A percentile compares a stretch with the other conserved stretches of the same genome.
phyloP scores from a whole-genome alignment of 805 yeast genomes.

The Yarrowia sp. region DNA sequence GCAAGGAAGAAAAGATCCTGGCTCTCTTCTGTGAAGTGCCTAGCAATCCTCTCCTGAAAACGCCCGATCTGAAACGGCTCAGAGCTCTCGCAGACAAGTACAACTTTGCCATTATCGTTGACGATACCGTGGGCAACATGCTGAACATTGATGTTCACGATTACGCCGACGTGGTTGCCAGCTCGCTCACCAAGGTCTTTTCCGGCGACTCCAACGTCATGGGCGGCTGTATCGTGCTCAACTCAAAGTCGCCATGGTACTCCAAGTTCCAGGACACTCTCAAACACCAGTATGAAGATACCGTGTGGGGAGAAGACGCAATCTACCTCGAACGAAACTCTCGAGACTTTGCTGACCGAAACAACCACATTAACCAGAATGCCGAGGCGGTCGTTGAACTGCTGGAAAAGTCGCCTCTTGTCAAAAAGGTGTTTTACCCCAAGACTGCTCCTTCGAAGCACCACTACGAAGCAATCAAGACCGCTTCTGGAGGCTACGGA shows the following conservation, averaged over 20 bases:
- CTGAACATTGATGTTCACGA: conserved; percentile 81
- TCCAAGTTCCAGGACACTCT: conserved; percentile 57
- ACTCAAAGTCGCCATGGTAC: conserved; percentile 66
- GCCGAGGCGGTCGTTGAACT: conserved; percentile 52
- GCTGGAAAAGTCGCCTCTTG: conserved; percentile 51
- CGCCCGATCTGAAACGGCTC: conserved; percentile 76
- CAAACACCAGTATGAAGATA: conserved; percentile 70
- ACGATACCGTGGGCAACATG: conserved; percentile 94
- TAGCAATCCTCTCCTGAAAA: conserved; percentile 86
- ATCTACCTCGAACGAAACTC: conserved; percentile 90
- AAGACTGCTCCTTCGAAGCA: conserved; percentile 57
- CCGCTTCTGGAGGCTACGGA: conserved; percentile 84
- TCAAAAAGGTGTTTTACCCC: conserved; percentile 78
- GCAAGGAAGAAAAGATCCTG: conserved; percentile 68
- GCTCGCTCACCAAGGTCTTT: conserved; percentile 89
- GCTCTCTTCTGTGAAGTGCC: conserved; percentile 93
- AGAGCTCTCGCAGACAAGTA: conserved; percentile 70
- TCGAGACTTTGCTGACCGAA: conserved; percentile 79
- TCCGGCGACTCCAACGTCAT: conserved; percentile 94
- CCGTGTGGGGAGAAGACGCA: conserved; percentile 93
- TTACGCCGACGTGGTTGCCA: conserved; percentile 83
- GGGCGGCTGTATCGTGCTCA: conserved; percentile 88
- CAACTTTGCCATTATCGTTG: conserved; percentile 82
- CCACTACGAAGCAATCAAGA: conserved; percentile 75
- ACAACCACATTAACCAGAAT: conserved; percentile 52